Evolutionary conservation across 495 filamentous ascomycete genomes (phyloP).

Genomic region (Aspergillus sclerotioniger): DNA sequence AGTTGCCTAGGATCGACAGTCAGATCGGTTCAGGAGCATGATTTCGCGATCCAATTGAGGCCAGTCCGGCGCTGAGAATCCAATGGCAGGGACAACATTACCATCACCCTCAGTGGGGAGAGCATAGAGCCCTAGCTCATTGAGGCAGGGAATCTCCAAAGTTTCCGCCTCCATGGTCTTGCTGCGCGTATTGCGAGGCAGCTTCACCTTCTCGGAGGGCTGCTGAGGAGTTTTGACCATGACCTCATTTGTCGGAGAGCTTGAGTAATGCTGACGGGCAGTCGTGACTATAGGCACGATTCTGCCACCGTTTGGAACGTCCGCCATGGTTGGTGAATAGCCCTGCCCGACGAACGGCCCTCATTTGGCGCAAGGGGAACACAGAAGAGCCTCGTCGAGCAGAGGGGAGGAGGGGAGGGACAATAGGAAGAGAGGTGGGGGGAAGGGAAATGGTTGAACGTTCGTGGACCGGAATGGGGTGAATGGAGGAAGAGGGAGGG

Average conservation of each 20-base stretch:
- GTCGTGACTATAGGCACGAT: conserved; percentile 48
- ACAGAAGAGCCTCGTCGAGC: conserved; percentile 21
- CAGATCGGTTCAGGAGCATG: conserved; percentile 21
- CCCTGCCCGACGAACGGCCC: conserved; percentile 34
- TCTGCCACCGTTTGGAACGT: conserved; percentile 44
- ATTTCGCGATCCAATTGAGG: background rate
- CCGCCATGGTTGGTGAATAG: conserved; percentile 39
- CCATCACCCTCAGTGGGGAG: conserved; percentile 47
- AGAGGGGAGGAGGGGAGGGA: conserved; percentile 13
- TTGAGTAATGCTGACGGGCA: conserved; percentile 25
- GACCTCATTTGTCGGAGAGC: conserved; percentile 18
- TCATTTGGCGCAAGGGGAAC: conserved; percentile 34
- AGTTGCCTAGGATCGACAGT: conserved; percentile 55
- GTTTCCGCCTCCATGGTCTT: conserved; percentile 27
- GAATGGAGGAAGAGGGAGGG: conserved; percentile 7
- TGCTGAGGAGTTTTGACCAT: conserved; percentile 13
- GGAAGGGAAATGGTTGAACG: background rate
- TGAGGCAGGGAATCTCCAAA: conserved; percentile 40
- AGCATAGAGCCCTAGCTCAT: conserved; percentile 39
- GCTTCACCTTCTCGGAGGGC: conserved; percentile 10
- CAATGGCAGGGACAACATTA: conserved; percentile 22
- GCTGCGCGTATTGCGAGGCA: conserved; percentile 16
- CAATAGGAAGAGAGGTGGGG: conserved; percentile 6
- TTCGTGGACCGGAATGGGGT: conserved; percentile 2
- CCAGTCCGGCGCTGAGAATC: background rate